phyloP scores from a whole-genome alignment of 164 flowering plant species.

The Liquidambar formosana region DNA sequence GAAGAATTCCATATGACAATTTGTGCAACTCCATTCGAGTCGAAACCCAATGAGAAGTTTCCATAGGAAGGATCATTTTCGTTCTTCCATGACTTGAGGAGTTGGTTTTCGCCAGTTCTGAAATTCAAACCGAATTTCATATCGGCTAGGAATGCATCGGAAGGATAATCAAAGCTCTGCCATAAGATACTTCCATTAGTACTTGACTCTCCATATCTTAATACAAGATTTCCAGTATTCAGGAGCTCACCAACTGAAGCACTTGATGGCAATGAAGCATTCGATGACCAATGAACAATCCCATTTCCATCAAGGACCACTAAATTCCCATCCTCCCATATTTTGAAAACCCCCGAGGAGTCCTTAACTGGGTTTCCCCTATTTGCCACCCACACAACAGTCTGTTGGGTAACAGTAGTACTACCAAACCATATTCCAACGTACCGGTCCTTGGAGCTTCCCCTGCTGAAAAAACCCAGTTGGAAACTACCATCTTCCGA shows the following conservation, averaged over 20 bases:
- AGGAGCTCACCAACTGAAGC: slow-evolving; percentile 3
- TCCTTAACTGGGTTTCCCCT: slow-evolving; percentile 12
- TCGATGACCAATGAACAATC: slow-evolving; percentile 10
- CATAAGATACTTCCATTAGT: slow-evolving; percentile 2
- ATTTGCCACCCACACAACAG: slow-evolving; percentile 22
- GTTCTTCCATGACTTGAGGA: slow-evolving; percentile 33
- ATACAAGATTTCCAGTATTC: slow-evolving; percentile 28
- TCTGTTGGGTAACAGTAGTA: not conserved
- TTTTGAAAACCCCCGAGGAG: slow-evolving; percentile 6
- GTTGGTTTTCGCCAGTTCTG: not conserved
- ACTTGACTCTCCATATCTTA: not conserved
- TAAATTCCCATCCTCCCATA: slow-evolving; percentile 10
- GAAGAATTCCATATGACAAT: slow-evolving; percentile 12
- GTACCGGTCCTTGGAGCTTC: slow-evolving; percentile 10
- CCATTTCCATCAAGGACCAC: not conserved
- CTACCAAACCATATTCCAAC: slow-evolving; percentile 17
- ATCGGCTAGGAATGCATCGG: slow-evolving; percentile 20
- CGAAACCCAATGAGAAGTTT: slow-evolving; percentile 7
- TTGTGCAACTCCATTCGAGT: slow-evolving; percentile 11
- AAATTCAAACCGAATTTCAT: slow-evolving; percentile 22
- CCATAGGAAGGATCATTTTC: slow-evolving; percentile 33
- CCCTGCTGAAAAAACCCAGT: slow-evolving; percentile 16
- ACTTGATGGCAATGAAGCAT: not conserved
- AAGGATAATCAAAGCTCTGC: slow-evolving; percentile 30
- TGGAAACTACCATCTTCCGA: slow-evolving; percentile 1